A percentile compares a stretch with the other conserved stretches of the same genome.
Evolutionary conservation across 75 land plant genomes (phyloP).

Genomic region (Azolla pinnata): DNA sequence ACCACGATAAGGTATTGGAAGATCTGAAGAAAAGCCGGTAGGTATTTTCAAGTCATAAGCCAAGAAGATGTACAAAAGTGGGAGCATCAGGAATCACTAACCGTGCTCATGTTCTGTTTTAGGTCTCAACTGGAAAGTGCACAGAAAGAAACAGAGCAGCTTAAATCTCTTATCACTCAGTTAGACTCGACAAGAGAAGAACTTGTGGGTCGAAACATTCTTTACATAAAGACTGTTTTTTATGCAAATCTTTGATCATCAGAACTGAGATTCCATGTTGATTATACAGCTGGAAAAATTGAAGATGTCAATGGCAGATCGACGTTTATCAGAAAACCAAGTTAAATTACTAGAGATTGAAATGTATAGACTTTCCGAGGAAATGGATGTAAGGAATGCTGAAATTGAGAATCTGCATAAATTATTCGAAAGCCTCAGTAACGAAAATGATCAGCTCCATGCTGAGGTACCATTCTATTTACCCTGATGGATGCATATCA

Average conservation of each 20-base stretch:
- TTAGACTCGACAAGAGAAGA: slow-evolving; percentile 27
- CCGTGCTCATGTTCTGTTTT: not conserved
- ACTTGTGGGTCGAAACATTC: slow-evolving; percentile 8
- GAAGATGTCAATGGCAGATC: slow-evolving; percentile 16
- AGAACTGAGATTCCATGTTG: not conserved
- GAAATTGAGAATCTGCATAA: slow-evolving; percentile 16
- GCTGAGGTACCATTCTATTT: slow-evolving; percentile 14
- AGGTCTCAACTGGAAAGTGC: slow-evolving; percentile 13
- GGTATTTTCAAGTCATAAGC: slow-evolving; percentile 7
- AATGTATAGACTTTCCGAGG: slow-evolving; percentile 15
- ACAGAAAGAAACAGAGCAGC: slow-evolving; percentile 21
- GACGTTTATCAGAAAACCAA: slow-evolving; percentile 11
- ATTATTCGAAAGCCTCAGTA: slow-evolving; percentile 18
- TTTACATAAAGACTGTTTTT: not conserved
- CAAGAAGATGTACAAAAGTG: too few species aligned
- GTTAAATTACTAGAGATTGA: slow-evolving; percentile 18
- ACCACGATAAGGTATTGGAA: not conserved
- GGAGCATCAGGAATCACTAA: not conserved
- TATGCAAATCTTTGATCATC: not conserved
- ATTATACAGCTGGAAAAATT: slow-evolving; percentile 31
- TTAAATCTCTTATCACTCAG: slow-evolving; percentile 22
- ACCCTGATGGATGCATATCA: too few species aligned
- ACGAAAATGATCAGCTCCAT: slow-evolving; percentile 22
- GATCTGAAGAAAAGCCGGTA: slow-evolving; percentile 5
- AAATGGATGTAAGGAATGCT: slow-evolving; percentile 9